A percentile compares a stretch with the other conserved stretches of the same genome.
These are phyloP conservation scores for Cyberlindnera euphorbiae DNA, from an alignment of 805 yeast species.

Conservation along the genomic window DNA sequence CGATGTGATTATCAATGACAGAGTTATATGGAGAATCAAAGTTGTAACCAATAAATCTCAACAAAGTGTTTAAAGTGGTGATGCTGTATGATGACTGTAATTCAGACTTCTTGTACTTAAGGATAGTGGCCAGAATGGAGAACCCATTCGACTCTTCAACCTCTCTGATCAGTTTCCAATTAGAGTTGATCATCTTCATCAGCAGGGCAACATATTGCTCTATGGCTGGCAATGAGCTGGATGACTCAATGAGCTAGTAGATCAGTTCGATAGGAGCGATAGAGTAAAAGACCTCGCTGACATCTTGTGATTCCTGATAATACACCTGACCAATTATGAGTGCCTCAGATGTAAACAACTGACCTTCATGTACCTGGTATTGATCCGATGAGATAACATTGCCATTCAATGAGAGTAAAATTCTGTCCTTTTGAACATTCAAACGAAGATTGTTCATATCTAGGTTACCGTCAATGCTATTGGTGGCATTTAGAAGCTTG, in stretches of 20 bases:
- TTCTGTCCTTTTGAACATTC: constrained; percentile 15
- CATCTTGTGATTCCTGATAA: constrained; percentile 5
- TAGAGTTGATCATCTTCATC: constrained; percentile 38
- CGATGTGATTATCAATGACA: constrained; percentile 47
- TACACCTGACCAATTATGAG: constrained; percentile 11
- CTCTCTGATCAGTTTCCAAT: constrained; percentile 50
- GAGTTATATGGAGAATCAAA: constrained; percentile 48
- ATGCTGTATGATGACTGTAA: constrained; percentile 28
- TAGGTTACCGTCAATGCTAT: constrained; percentile 17
- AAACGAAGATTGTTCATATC: constrained; percentile 16
- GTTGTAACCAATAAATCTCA: constrained; percentile 55
- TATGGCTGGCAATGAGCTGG: constrained; percentile 32
- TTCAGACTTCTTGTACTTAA: constrained; percentile 39
- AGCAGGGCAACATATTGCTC: constrained; percentile 35
- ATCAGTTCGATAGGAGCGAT: constrained; percentile 50
- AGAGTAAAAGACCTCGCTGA: constrained; percentile 23
- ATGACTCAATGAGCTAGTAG: constrained; percentile 41
- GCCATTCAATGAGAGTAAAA: constrained; percentile 19
- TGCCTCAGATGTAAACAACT: constrained; percentile 2
- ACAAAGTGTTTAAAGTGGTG: constrained; percentile 43
- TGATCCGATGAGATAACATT: constrained; percentile 2
- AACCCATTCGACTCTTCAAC: constrained; percentile 60
- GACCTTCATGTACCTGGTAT: not conserved
- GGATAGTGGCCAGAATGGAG: constrained; percentile 48
- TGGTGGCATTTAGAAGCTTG: constrained; percentile 30